Evolutionary conservation across 495 filamentous ascomycete species (phyloP).

Genomic region (Penicillium pulvis): DNA sequence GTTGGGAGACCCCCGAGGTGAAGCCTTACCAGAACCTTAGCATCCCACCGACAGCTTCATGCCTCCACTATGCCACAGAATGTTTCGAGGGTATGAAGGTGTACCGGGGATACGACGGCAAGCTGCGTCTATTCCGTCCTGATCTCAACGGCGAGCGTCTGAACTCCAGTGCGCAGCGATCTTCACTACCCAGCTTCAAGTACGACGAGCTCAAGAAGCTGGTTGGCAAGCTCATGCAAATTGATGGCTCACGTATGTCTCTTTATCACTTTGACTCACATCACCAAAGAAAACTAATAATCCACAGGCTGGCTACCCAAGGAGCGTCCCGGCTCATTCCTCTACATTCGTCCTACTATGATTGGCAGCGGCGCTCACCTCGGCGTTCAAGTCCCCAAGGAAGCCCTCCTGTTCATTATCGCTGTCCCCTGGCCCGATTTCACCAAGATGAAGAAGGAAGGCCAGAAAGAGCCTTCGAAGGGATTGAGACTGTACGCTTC

Average conservation of each 20-base stretch:
- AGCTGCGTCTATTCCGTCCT: conserved; percentile 83
- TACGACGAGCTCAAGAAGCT: conserved; percentile 72
- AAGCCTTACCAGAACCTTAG: conserved; percentile 78
- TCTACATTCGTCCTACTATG: conserved; percentile 83
- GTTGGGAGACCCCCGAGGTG: conserved; percentile 79
- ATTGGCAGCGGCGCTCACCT: conserved; percentile 79
- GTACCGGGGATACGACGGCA: conserved; percentile 81
- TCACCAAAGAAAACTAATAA: conserved; percentile 12
- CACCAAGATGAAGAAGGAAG: conserved; percentile 36
- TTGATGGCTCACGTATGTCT: conserved; percentile 45
- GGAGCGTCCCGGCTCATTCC: conserved; percentile 57
- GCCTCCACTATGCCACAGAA: conserved; percentile 87
- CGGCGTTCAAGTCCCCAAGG: conserved; percentile 77
- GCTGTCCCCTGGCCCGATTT: conserved; percentile 70
- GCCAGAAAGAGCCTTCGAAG: conserved; percentile 27
- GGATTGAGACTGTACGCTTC: conserved; percentile 80
- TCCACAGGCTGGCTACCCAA: conserved; percentile 74
- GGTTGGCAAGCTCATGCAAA: conserved; percentile 64
- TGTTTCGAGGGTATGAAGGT: conserved; percentile 92
- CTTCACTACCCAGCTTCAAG: conserved; percentile 76
- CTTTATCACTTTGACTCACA: background rate
- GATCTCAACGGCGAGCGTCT: conserved; percentile 76
- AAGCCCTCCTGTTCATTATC: conserved; percentile 84
- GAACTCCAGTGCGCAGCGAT: conserved; percentile 66
- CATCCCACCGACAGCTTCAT: conserved; percentile 82